A percentile compares a stretch with the other conserved stretches of the same genome.
These are phyloP conservation scores for Coniophora puteana DNA, from an alignment of 1,284 basidiomycete genomes.

Conservation along the genomic window DNA sequence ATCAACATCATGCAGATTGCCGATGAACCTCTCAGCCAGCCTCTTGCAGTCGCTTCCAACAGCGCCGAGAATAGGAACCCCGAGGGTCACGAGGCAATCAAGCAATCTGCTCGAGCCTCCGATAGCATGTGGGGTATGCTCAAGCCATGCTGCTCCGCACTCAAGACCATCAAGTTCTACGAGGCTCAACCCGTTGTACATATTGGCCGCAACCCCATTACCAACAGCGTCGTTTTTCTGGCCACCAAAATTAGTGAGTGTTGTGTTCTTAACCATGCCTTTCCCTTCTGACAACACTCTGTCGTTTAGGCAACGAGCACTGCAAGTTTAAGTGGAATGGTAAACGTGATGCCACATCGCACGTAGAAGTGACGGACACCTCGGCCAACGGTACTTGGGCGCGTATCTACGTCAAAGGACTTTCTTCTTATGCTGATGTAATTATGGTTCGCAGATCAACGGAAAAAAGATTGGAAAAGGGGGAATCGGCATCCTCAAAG, in stretches of 20 bases:
- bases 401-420: conserved; percentile 39
- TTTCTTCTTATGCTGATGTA: conserved; percentile 8
- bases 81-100: no score
- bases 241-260: conserved; percentile 74
- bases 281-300: no score
- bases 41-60: no score
- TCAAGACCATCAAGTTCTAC: conserved; percentile 57
- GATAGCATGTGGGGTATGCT: conserved; percentile 76
- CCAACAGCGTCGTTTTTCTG: conserved; percentile 55
- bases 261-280: conserved; percentile 9
- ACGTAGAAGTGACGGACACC: conserved; percentile 64
- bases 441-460: conserved; percentile 70
- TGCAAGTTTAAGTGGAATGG: conserved; percentile 68
- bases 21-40: no score
- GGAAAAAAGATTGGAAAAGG: conserved; percentile 59
- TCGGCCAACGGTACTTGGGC: conserved; percentile 89
- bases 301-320: conserved; percentile 57
- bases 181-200: conserved; percentile 43
- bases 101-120: no score
- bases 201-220: conserved; percentile 49
- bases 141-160: conserved; percentile 48
- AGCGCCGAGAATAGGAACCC: no score
- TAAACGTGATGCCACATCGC: conserved; percentile 43
- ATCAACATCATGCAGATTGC: no score
- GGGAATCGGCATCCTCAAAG: conserved; percentile 55